Evolutionary conservation across 2,329 filamentous ascomycete genomes (phyloP).

Genomic region (Bertia moriformis): DNA sequence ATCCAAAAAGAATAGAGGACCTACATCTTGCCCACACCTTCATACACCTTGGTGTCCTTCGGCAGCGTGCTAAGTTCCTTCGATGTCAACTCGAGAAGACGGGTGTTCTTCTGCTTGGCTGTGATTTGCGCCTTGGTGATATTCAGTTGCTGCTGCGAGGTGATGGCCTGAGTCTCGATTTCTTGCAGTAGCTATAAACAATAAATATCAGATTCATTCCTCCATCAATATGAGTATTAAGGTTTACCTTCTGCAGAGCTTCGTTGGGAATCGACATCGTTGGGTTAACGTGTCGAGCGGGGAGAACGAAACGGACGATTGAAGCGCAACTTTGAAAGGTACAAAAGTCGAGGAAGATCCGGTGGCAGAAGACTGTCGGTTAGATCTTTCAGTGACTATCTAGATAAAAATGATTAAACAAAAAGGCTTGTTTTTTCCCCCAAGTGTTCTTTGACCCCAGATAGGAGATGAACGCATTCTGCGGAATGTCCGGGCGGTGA

Average conservation of each 20-base stretch:
- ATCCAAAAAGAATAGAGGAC: no score
- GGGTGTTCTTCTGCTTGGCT: conserved; percentile 74
- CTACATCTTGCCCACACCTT: conserved; percentile 94
- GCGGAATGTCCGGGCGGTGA: no score
- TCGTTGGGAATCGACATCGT: conserved; percentile 88
- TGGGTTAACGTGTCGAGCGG: no score
- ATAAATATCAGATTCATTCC: conserved; percentile 3
- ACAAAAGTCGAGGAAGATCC: no score
- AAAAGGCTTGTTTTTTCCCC: no score
- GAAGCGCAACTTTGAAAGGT: no score
- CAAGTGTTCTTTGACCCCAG: no score
- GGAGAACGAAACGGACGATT: no score
- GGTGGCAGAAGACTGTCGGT: no score
- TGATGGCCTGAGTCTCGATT: conserved; percentile 78
- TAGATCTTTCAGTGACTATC: no score
- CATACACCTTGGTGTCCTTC: conserved; percentile 67
- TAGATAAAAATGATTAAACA: no score
- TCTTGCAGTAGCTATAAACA: conserved; percentile 65
- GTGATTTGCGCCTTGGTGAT: conserved; percentile 74
- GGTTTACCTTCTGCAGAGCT: conserved; percentile 72
- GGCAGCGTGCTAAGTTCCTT: conserved; percentile 70
- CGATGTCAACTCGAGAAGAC: conserved; percentile 74
- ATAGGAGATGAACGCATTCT: no score
- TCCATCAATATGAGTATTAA: not conserved
- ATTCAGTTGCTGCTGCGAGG: conserved; percentile 81